phyloP scores from a whole-genome alignment of 2,329 filamentous ascomycete species.

The Pyrenophora graminea region DNA sequence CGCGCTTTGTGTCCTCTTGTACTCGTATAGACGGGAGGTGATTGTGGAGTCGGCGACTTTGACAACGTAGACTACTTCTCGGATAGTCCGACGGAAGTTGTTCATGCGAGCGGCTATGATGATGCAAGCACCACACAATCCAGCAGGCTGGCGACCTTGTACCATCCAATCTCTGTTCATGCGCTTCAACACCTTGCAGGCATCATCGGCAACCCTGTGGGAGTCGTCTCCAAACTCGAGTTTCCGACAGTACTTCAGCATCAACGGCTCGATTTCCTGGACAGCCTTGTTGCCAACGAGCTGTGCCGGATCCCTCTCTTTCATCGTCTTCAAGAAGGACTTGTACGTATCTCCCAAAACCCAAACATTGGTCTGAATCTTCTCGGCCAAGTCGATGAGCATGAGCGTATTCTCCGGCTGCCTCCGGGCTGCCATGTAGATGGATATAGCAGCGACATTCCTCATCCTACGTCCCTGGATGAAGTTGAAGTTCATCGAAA shows the following conservation, averaged over 20 bases:
- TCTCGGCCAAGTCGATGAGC: constrained; percentile 93
- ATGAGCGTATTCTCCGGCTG: constrained; percentile 81
- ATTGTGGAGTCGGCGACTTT: constrained; percentile 95
- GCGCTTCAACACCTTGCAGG: constrained; percentile 81
- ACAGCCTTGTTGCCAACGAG: constrained; percentile 58
- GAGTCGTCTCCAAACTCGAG: constrained; percentile 86
- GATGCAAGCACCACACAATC: constrained; percentile 90
- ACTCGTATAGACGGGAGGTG: constrained; percentile 87
- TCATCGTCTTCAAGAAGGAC: constrained; percentile 69
- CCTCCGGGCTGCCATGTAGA: constrained; percentile 86
- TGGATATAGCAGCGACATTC: constrained; percentile 84
- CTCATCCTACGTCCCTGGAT: constrained; percentile 73
- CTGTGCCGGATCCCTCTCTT: constrained; percentile 61
- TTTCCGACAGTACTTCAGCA: constrained; percentile 86
- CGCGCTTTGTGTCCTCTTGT: constrained; percentile 83
- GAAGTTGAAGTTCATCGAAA: constrained; percentile 64
- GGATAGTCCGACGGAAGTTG: constrained; percentile 89
- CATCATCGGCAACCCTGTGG: constrained; percentile 84
- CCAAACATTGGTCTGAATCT: constrained; percentile 85
- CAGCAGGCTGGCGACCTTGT: constrained; percentile 88
- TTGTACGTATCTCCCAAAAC: constrained; percentile 90
- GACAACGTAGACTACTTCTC: constrained; percentile 97
- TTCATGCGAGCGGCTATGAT: constrained; percentile 97
- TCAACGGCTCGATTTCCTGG: constrained; percentile 80
- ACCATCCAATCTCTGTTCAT: constrained; percentile 99